Conservation (phyloP, 1,284 basidiomycete genomes). For the Ustilago hordei region DNA sequence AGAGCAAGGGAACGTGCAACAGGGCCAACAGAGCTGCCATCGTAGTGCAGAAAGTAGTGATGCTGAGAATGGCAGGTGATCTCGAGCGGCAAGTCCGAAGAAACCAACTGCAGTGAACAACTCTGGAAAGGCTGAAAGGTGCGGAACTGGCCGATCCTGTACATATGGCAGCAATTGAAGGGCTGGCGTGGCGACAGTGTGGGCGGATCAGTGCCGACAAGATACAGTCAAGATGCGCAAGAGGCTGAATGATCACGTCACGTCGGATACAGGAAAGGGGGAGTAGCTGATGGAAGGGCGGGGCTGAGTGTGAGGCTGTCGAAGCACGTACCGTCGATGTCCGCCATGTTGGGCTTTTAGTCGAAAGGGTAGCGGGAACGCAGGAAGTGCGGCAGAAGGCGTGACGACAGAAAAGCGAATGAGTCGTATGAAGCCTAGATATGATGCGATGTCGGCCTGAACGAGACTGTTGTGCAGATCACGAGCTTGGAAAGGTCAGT, state of each 20-base stretch:
- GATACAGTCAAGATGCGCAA: conserved; percentile 14
- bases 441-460: conserved; percentile 3
- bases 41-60: not conserved
- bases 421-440: not conserved
- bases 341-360: conserved; percentile 53
- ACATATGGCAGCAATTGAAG: not conserved
- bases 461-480: conserved; percentile 9
- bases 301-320: conserved; percentile 22
- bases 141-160: not conserved
- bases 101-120: not conserved
- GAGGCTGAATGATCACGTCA: conserved; percentile 7
- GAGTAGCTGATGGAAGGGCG: conserved; percentile 11
- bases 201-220: not conserved
- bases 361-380: not conserved
- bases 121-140: not conserved
- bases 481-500: conserved; percentile 5
- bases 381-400: conserved; percentile 3
- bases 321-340: conserved; percentile 61
- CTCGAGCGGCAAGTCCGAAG: not conserved
- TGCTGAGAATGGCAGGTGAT: not conserved
- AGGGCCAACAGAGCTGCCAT: not conserved
- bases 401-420: not conserved
- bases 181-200: not conserved
- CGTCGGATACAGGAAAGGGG: conserved; percentile 7
- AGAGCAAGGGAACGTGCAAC: not conserved